These are phyloP conservation scores for Rosa hybrid DNA, from an alignment of 331 rosid species.

Conservation along the genomic window DNA sequence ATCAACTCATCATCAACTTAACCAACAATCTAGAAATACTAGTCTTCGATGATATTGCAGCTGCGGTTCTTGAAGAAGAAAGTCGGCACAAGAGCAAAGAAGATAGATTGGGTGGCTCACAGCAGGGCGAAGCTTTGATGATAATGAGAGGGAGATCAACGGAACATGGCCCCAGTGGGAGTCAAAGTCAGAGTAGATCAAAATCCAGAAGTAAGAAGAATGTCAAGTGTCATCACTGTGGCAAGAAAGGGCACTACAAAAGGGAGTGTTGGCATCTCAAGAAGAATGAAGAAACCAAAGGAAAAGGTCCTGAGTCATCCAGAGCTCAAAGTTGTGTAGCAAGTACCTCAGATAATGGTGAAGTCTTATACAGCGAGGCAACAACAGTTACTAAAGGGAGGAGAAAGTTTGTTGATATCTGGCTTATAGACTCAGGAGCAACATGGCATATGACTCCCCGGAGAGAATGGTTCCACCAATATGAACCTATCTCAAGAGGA, in stretches of 20 bases:
- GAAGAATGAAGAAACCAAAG: neutral
- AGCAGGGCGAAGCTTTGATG: neutral
- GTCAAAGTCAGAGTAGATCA: neutral
- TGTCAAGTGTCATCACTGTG: neutral
- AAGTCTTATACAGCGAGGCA: conserved; percentile 2
- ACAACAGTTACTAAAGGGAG: neutral
- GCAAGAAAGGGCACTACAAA: neutral
- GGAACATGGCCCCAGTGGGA: neutral
- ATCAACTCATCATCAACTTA: conserved; percentile 9
- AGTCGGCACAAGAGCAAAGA: neutral
- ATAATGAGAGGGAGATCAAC: neutral
- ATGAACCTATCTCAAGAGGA: neutral
- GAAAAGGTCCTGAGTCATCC: neutral
- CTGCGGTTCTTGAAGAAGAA: neutral
- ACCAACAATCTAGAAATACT: neutral
- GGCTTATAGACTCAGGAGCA: neutral
- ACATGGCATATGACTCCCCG: neutral
- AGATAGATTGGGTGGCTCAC: neutral
- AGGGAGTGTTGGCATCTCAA: conserved; percentile 1
- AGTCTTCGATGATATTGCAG: neutral
- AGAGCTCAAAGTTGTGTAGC: neutral
- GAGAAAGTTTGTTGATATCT: neutral
- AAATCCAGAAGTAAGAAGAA: conserved; percentile 2
- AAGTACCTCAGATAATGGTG: conserved; percentile 4
- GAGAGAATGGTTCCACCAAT: conserved; percentile 5